Percentiles rank a stretch among this genome's conserved stretches.
phyloP scores from a whole-genome alignment of 257 asterid genomes.

The Leptodermis oblonga region DNA sequence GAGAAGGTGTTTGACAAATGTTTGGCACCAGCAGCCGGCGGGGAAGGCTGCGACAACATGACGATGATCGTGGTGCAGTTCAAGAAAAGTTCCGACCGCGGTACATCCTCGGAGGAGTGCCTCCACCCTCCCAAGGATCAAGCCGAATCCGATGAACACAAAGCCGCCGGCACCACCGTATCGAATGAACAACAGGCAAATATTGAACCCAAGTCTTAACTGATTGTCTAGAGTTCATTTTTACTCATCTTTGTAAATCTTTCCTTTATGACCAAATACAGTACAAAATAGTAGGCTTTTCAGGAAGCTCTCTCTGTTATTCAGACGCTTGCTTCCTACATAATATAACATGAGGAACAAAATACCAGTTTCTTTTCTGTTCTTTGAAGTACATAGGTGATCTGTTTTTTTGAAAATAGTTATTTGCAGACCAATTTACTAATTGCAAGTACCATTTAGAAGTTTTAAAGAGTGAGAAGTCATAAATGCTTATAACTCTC shows the following conservation, averaged over 20 bases:
- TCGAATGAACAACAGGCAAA: neutral
- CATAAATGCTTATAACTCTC: no score
- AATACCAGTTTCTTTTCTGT: neutral
- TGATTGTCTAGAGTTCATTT: no score
- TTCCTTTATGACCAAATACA: neutral
- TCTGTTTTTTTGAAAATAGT: no score
- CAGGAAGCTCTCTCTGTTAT: neutral
- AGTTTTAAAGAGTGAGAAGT: no score
- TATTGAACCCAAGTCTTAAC: neutral
- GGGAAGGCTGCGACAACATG: conserved; percentile 96
- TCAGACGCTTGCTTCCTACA: neutral
- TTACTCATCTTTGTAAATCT: neutral
- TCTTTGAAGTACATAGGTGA: no score
- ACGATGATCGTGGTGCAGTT: conserved; percentile 89
- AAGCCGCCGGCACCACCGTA: neutral
- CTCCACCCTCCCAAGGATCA: neutral
- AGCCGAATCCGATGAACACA: conserved; percentile 4
- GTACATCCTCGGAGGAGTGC: conserved; percentile 10
- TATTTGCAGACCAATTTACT: no score
- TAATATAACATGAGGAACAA: neutral
- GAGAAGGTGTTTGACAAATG: conserved; percentile 67
- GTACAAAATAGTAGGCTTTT: neutral
- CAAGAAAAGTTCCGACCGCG: conserved; percentile 35
- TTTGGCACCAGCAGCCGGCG: conserved; percentile 82
- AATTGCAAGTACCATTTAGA: no score